Evolutionary conservation across 2,329 filamentous ascomycete genomes (phyloP).

Genomic region (Fusarium sp.): DNA sequence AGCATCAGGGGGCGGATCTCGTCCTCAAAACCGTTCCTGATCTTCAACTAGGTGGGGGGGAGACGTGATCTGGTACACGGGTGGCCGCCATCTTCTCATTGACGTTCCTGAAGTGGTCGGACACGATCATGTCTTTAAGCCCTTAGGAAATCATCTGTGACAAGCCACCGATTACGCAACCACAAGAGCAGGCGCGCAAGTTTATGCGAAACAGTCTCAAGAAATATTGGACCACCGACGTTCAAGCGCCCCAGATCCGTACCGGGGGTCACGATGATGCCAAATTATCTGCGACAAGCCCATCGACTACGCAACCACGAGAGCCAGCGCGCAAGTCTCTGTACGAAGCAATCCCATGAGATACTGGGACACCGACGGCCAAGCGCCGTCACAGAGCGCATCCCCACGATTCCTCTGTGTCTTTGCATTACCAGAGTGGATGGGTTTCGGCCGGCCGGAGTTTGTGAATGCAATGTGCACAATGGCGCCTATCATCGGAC

Average conservation of each 20-base stretch:
- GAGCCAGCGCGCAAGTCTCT: constrained; percentile 74
- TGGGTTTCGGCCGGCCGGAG: neutral
- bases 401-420: constrained; percentile 77
- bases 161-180: constrained; percentile 65
- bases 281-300: constrained; percentile 56
- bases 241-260: constrained; percentile 70
- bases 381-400: constrained; percentile 72
- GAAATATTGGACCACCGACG: constrained; percentile 73
- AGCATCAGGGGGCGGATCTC: neutral
- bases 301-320: constrained; percentile 73
- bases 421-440: constrained; percentile 86
- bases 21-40: fast-evolving
- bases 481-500: neutral
- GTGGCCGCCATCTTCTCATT: neutral
- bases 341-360: constrained; percentile 78
- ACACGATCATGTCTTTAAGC: constrained; percentile 56
- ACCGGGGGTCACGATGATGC: too few species aligned
- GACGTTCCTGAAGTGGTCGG: neutral
- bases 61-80: neutral
- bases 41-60: neutral
- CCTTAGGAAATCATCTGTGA: constrained; percentile 59
- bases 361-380: constrained; percentile 76
- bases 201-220: constrained; percentile 81
- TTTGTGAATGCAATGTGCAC: neutral
- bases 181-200: constrained; percentile 73